Evolutionary conservation across 768 basidiomycete genomes (phyloP), one percentile per base, ranked within the genome.

Genomic region (Chiua virens): DNA sequence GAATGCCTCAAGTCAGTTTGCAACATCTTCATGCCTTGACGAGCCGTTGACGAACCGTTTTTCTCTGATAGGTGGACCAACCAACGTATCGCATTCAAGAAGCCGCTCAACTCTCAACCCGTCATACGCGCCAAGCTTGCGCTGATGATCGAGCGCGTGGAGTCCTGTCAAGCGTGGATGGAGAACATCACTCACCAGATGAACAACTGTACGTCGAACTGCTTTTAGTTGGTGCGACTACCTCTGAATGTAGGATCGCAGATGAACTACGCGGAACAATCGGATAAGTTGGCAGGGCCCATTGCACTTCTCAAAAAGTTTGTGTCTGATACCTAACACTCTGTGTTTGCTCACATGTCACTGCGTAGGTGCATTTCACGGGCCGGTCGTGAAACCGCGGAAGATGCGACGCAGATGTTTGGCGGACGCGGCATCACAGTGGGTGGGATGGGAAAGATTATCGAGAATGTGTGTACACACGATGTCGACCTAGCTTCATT

Each of bases 141-240:
- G 20, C 69, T 72, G 42, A 97, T 98, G 92, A 94, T 98, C 42
- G 85, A 89, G 50, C 86, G 92, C 36, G 80, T 94, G 37, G 94
- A 98, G 71, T 80, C 78, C 18, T 83, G 76, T 53, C 94, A 96
- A 63, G 84, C 84, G 43, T 97, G 92, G 92, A 79, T 94, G 11
- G 95, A 98, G 75, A 80, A 76, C 20, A 75, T 97, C 47, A 97
- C 93, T 3, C 83, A 87, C 65, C 93, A 97, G 67, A 95, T 96
- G 92, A 91, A 87, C 65, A 85, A 92, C 62, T n/a, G 89, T 90
- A 48, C 30, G 77, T 67, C 21, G 36, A 18, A 2, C 27, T 47
- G 27, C 13, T 27, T 40, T 39, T 25, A 15, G 2, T 37, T 27
- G 27, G 3, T 22, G 30, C 18, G 28, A 25, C 13, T 18, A 14